These are phyloP conservation scores for Diaporthe helianthi DNA, from an alignment of 2,329 filamentous ascomycete species.

Conservation along the genomic window DNA sequence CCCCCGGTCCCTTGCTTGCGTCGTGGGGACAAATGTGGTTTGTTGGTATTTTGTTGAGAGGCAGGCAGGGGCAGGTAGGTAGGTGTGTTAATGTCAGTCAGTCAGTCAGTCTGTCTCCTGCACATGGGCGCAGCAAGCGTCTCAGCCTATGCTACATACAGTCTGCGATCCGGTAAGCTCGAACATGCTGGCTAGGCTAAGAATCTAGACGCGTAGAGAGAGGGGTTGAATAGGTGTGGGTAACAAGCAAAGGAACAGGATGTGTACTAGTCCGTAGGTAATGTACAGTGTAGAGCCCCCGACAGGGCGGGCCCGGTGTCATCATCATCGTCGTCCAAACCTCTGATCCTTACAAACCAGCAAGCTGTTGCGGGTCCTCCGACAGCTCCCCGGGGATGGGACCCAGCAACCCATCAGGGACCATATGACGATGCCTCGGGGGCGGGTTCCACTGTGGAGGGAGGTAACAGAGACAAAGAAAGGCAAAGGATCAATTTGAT, in stretches of 20 bases:
- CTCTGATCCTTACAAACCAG: conserved; percentile 11
- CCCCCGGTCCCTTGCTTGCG: conserved; percentile 19
- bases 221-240: no score
- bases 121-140: no score
- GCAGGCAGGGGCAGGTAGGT: no score
- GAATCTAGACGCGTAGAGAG: neutral
- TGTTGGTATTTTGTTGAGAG: neutral
- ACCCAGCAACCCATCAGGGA: neutral
- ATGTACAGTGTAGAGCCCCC: no score
- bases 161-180: conserved; percentile 14
- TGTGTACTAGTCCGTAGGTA: no score
- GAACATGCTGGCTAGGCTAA: neutral
- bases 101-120: neutral
- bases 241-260: neutral
- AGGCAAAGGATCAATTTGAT: no score
- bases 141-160: neutral
- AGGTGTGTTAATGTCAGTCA: neutral
- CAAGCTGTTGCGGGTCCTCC: conserved; percentile 16
- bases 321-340: conserved; percentile 14
- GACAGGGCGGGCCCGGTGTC: conserved; percentile 7
- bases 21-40: neutral
- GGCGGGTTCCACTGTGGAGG: neutral
- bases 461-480: no score
- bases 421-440: neutral
- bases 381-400: neutral